phyloP scores from a whole-genome alignment of 441 rosid species.

The Brassica balearica region DNA sequence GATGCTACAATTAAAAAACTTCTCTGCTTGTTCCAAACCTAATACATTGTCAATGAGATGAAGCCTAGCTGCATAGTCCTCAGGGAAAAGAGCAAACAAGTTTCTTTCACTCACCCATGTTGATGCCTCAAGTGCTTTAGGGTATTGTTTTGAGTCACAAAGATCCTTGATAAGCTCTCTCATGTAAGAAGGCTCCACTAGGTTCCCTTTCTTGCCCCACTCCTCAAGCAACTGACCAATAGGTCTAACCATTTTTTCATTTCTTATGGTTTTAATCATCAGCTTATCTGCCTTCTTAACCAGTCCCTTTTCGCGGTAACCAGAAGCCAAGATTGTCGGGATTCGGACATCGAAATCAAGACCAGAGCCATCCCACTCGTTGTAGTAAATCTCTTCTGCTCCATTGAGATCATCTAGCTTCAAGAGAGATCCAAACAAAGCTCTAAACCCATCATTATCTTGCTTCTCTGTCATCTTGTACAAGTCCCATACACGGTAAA shows the following conservation, averaged over 20 bases:
- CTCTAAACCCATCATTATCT: neutral
- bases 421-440: conserved; percentile 21
- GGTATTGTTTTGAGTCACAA: conserved; percentile 16
- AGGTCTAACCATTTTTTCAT: neutral
- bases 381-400: conserved; percentile 21
- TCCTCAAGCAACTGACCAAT: conserved; percentile 3
- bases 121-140: conserved; percentile 29
- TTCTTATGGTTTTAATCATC: neutral
- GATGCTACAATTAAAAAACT: conserved; percentile 4
- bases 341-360: conserved; percentile 18
- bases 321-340: neutral
- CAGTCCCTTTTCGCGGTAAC: conserved; percentile 9
- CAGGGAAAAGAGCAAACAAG: neutral
- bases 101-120: conserved; percentile 9
- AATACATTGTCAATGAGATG: conserved; percentile 2
- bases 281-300: conserved; percentile 18
- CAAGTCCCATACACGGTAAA: conserved; percentile 9
- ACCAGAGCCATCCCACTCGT: conserved; percentile 5
- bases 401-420: conserved; percentile 9
- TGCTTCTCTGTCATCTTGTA: neutral
- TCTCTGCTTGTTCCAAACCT: conserved; percentile 21
- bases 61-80: conserved; percentile 23
- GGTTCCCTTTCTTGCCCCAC: neutral
- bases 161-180: conserved; percentile 20
- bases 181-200: neutral